Percentiles rank a stretch among this genome's conserved stretches.
Conservation (phyloP, 1,284 basidiomycete species). For the Tausonia pullulans region DNA sequence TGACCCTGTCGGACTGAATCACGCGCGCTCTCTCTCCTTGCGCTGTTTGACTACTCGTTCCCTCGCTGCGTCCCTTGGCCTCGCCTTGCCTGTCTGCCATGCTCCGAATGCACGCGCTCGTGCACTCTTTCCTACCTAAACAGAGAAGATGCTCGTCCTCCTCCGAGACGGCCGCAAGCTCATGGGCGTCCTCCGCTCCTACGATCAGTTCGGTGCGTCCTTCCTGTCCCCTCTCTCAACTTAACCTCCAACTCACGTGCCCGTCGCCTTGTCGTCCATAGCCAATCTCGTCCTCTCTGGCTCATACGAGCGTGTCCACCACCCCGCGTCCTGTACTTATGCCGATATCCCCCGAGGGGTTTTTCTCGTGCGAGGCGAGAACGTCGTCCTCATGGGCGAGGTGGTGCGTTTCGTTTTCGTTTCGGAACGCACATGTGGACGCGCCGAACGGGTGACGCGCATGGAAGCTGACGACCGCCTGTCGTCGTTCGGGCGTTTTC, state of each 20-base stretch:
- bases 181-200: slow-evolving; percentile 88
- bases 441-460: too few species aligned
- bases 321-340: slow-evolving; percentile 50
- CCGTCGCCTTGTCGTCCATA: slow-evolving; percentile 8
- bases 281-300: slow-evolving; percentile 36
- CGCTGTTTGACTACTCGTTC: background rate
- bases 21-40: too few species aligned
- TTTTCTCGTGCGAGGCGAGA: slow-evolving; percentile 93
- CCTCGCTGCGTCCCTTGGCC: background rate
- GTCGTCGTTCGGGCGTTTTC: slow-evolving; percentile 12
- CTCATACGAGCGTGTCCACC: slow-evolving; percentile 64
- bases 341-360: slow-evolving; percentile 78
- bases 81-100: background rate
- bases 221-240: background rate
- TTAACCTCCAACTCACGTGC: background rate
- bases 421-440: background rate
- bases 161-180: slow-evolving; percentile 92
- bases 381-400: slow-evolving; percentile 94
- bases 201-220: slow-evolving; percentile 92
- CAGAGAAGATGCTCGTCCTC: slow-evolving; percentile 97
- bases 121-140: background rate
- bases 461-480: background rate
- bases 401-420: slow-evolving; percentile 52
- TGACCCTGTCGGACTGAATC: too few species aligned
- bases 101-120: background rate